phyloP scores from a whole-genome alignment of 1,284 basidiomycete genomes.

The Rhodotorula mucilaginosa region DNA sequence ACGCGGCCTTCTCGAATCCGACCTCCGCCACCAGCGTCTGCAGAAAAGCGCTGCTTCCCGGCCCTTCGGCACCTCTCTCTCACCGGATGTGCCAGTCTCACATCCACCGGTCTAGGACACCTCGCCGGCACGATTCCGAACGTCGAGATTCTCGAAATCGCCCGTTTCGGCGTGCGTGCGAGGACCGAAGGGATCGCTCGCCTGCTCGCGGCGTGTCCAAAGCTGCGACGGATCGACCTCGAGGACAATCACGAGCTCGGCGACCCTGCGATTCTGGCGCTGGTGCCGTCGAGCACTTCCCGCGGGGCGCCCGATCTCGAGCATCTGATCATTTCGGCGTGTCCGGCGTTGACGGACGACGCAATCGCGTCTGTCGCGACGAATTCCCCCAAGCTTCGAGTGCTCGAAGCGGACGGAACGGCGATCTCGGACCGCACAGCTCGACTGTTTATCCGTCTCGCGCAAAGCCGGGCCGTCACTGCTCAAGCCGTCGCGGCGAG shows the following conservation, averaged over 20 bases:
- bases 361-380: conserved; percentile 65
- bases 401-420: conserved; percentile 77
- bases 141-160: conserved; percentile 78
- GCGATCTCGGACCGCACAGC: conserved; percentile 63
- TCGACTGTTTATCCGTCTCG: conserved; percentile 44
- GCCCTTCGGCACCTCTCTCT: conserved; percentile 72
- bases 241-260: conserved; percentile 76
- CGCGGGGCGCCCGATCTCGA: conserved; percentile 54
- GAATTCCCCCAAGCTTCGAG: conserved; percentile 60
- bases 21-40: not conserved
- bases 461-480: not conserved
- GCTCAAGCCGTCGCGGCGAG: not conserved
- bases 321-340: conserved; percentile 70
- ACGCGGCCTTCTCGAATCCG: not conserved
- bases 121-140: conserved; percentile 54
- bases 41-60: not conserved
- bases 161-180: conserved; percentile 67
- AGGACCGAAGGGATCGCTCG: conserved; percentile 68
- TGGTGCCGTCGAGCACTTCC: conserved; percentile 57
- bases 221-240: conserved; percentile 73
- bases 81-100: conserved; percentile 70
- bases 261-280: conserved; percentile 64
- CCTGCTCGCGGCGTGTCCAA: conserved; percentile 67
- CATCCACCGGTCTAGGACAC: conserved; percentile 68
- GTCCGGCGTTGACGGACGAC: conserved; percentile 61